Percentiles rank a stretch among this genome's conserved stretches.
Conservation (phyloP, 2,329 filamentous ascomycete genomes). For the Trichophyton equinum region DNA sequence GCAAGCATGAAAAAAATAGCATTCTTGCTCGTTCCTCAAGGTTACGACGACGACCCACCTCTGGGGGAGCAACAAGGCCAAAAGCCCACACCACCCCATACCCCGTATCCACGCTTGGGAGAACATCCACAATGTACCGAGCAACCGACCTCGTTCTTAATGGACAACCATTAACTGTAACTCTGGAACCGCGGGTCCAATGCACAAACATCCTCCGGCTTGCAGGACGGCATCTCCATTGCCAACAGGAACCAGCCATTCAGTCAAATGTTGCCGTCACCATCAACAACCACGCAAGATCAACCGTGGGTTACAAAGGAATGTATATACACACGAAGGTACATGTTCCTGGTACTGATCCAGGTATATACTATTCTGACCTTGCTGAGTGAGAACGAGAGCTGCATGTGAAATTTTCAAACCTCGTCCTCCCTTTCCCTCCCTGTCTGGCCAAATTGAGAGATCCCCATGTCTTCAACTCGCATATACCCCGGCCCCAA, state of each 20-base stretch:
- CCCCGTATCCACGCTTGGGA: no score
- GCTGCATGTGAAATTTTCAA: conserved; percentile 2
- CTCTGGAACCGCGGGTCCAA: background rate
- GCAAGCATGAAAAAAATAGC: background rate
- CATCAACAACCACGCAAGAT: background rate
- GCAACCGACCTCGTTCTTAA: no score
- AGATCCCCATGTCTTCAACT: background rate
- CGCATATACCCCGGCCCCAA: background rate
- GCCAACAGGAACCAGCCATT: background rate
- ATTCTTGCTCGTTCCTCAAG: background rate
- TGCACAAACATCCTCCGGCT: background rate
- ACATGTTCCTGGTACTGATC: background rate
- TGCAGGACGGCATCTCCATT: background rate
- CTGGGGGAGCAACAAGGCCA: background rate
- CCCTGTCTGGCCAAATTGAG: no score
- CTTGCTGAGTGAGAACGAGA: background rate
- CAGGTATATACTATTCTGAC: no score
- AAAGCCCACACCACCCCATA: background rate
- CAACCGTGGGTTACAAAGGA: background rate
- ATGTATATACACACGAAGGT: background rate
- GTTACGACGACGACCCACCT: background rate
- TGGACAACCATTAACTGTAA: background rate
- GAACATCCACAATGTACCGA: no score
- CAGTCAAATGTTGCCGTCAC: background rate
- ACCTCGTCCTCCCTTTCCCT: background rate